Evolutionary conservation across 495 filamentous ascomycete genomes (phyloP).

Genomic region (Hypoxylon cercidicola): DNA sequence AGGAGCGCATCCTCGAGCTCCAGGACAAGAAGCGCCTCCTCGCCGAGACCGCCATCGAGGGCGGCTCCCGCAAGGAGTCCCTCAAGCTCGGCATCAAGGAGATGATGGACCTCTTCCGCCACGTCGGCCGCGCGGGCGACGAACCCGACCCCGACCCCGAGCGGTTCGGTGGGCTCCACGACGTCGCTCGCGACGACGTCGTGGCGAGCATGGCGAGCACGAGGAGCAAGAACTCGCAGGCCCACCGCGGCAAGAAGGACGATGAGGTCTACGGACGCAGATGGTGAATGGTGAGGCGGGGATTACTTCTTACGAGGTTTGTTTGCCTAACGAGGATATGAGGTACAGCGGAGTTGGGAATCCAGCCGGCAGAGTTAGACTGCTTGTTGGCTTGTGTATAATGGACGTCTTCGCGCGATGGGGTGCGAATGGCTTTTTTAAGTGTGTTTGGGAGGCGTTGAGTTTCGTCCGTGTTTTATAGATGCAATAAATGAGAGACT

Average conservation of each 20-base stretch:
- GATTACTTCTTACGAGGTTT: not conserved
- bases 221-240: slow-evolving; percentile 24
- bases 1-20: slow-evolving; percentile 90
- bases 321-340: not conserved
- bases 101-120: slow-evolving; percentile 88
- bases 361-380: not conserved
- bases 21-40: slow-evolving; percentile 92
- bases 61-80: slow-evolving; percentile 67
- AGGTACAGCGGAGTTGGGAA: slow-evolving; percentile 10
- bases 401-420: not conserved
- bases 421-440: not conserved
- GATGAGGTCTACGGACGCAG: slow-evolving; percentile 52
- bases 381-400: not conserved
- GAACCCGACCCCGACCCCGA: not conserved
- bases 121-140: slow-evolving; percentile 50
- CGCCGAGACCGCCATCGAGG: slow-evolving; percentile 84
- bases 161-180: no score
- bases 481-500: no score
- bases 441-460: not conserved
- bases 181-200: slow-evolving; percentile 34
- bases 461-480: not conserved
- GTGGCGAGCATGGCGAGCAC: slow-evolving; percentile 8
- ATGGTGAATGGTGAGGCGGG: slow-evolving; percentile 43
- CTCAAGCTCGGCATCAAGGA: slow-evolving; percentile 92
- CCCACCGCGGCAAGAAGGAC: slow-evolving; percentile 38